A percentile compares a stretch with the other conserved stretches of the same genome.
These are phyloP conservation scores for Phaeotremella fagi DNA, from an alignment of 768 basidiomycete species.

Conservation along the genomic window DNA sequence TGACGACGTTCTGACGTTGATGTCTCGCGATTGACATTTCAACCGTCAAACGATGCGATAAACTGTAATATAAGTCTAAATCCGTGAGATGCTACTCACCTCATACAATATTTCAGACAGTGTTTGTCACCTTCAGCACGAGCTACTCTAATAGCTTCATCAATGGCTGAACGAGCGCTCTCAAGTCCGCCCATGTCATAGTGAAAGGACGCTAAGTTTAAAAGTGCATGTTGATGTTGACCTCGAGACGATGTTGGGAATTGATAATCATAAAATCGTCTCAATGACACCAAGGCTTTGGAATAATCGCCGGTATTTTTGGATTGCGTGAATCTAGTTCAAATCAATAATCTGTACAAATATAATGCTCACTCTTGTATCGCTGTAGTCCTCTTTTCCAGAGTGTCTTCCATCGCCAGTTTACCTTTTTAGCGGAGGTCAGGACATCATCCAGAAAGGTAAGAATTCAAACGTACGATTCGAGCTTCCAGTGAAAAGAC, in stretches of 20 bases:
- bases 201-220: slow-evolving; percentile 45
- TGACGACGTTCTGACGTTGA: too few species aligned
- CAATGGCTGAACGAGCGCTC: slow-evolving; percentile 29
- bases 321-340: slow-evolving; percentile 27
- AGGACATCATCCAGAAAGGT: background rate
- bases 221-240: slow-evolving; percentile 47
- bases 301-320: slow-evolving; percentile 46
- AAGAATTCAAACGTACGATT: slow-evolving; percentile 6
- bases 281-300: slow-evolving; percentile 33
- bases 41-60: slow-evolving; percentile 4
- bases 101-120: slow-evolving; percentile 44
- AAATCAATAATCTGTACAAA: slow-evolving; percentile 13
- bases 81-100: slow-evolving; percentile 18
- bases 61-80: slow-evolving; percentile 5
- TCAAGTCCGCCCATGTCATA: slow-evolving; percentile 42
- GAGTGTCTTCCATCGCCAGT: slow-evolving; percentile 35
- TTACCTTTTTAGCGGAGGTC: slow-evolving; percentile 13
- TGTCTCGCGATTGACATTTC: too few species aligned
- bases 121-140: slow-evolving; percentile 43
- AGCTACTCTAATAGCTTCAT: slow-evolving; percentile 47
- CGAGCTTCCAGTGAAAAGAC: slow-evolving; percentile 5
- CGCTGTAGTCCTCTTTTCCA: slow-evolving; percentile 35
- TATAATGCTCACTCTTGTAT: slow-evolving; percentile 30
- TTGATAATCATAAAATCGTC: slow-evolving; percentile 47
- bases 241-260: slow-evolving; percentile 37